Conservation (phyloP, 1,284 basidiomycete species). For the Ustilago curta region DNA sequence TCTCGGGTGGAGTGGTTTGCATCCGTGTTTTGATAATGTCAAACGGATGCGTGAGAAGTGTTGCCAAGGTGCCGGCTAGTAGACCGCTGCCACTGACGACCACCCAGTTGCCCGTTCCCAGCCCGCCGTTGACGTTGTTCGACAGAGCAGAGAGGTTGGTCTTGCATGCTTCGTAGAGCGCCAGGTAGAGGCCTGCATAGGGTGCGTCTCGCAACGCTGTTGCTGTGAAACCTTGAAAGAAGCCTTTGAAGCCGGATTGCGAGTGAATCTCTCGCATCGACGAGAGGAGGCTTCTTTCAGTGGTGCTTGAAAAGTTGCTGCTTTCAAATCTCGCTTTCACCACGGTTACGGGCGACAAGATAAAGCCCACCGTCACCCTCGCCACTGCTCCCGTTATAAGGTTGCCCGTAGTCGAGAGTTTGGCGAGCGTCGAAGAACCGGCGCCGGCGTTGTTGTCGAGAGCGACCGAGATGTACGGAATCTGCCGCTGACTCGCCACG, state of each 20-base stretch:
- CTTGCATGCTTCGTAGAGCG: constrained; percentile 78
- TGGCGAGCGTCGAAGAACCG: constrained; percentile 66
- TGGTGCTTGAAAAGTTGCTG: constrained; percentile 59
- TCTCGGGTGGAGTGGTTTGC: constrained; percentile 57
- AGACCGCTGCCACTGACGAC: constrained; percentile 56
- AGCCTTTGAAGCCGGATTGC: constrained; percentile 79
- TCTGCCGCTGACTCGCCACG: constrained; percentile 49
- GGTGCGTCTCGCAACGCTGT: constrained; percentile 94
- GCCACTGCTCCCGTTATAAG: constrained; percentile 88
- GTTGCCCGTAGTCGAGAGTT: constrained; percentile 83
- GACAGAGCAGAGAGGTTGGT: constrained; percentile 38
- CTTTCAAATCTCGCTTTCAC: constrained; percentile 80
- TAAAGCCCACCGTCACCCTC: constrained; percentile 84
- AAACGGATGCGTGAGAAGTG: constrained; percentile 67
- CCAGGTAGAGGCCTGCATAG: constrained; percentile 92
- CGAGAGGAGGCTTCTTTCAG: constrained; percentile 55
- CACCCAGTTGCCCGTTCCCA: constrained; percentile 56
- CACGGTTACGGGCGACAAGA: constrained; percentile 92
- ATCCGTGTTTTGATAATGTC: constrained; percentile 68
- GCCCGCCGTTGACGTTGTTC: constrained; percentile 5
- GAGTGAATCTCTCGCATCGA: constrained; percentile 73
- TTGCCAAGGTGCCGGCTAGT: constrained; percentile 63
- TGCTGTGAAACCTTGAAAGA: constrained; percentile 88
- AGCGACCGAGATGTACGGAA: constrained; percentile 60
- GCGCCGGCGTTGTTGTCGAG: constrained; percentile 68